Base-by-base conservation (phyloP, 1,284 basidiomycete genomes). In the Entoloma clypeatum region DNA sequence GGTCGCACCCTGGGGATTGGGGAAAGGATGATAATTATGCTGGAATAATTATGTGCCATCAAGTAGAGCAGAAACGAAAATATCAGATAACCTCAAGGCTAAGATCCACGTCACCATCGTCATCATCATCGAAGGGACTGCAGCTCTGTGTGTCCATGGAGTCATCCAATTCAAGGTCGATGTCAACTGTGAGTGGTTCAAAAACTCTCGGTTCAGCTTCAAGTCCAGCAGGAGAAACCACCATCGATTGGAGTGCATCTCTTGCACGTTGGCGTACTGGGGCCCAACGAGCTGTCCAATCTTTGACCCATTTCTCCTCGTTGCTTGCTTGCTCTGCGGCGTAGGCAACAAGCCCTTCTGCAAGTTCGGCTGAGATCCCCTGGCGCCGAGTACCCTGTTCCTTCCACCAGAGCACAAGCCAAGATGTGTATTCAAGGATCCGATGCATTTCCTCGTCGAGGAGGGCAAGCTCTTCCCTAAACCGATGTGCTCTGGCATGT, bases 401-500 rank as follows among this genome's bases (percentile, higher is more conserved):
- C 26, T 41, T 35, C 41, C 41, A 43, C 41, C 29, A 24, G 7
- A 18, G 8, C 6, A 35, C 36, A 22, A 26, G 17, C 41, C 41
- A 43, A 19, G 10, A 8, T 10, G 23, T 36, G 28, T 34, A 44
- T 10, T 40, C 38, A 16, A 42, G 24, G 4, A 39, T 41, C 13
- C 31, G 22, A 11, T 32, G 25, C 45, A 46, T 46, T 24, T 46
- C 45, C 25, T 46, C 45, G 22, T 46, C 45, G 14, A 46, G 26
- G 7, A 42, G 22, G 11, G 34, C 25, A 13, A 41, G 19, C 28
- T 46, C 45, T 31, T 46, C 45, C 29, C 28, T 36, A 40, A 40
- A 46, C 6, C 45, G 24, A 17, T 39, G 16, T 7, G 36, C 40
- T 13, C 36, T 13, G 10, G 40, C 36, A 5, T 33, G 32, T n/a